phyloP scores from a whole-genome alignment of 495 filamentous ascomycete genomes.

The Aspergillus saccharolyticus region DNA sequence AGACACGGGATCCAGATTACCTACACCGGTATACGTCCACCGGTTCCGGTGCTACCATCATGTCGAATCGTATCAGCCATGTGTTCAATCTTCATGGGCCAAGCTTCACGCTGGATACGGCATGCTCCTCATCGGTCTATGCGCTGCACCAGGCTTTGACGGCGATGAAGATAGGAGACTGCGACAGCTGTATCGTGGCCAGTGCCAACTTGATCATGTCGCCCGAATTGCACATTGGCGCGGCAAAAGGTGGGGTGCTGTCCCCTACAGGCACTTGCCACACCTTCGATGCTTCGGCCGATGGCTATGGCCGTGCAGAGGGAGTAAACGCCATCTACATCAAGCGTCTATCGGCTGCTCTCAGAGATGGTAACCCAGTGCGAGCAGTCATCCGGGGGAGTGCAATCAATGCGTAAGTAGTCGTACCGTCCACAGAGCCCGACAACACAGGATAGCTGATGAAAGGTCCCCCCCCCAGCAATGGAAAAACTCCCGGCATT shows the following conservation, averaged over 20 bases:
- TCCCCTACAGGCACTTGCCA: slow-evolving; percentile 38
- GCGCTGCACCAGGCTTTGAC: slow-evolving; percentile 20
- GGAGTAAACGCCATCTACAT: slow-evolving; percentile 33
- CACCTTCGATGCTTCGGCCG: slow-evolving; percentile 54
- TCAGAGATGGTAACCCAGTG: slow-evolving; percentile 32
- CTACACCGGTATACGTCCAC: no score
- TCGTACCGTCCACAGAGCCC: no score
- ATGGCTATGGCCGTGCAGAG: slow-evolving; percentile 63
- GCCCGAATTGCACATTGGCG: no score
- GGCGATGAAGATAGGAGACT: no score
- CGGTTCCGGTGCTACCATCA: no score
- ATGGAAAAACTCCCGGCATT: slow-evolving; percentile 27
- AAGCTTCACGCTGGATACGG: slow-evolving; percentile 30
- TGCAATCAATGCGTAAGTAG: slow-evolving; percentile 20
- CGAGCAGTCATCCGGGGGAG: slow-evolving; percentile 33
- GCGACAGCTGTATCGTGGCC: no score
- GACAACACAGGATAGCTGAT: no score
- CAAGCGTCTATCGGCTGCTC: slow-evolving; percentile 26
- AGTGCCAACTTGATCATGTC: no score
- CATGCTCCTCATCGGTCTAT: slow-evolving; percentile 32
- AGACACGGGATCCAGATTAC: slow-evolving; percentile 2
- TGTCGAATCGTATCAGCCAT: slow-evolving; percentile 30
- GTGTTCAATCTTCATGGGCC: slow-evolving; percentile 29
- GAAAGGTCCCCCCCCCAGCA: slow-evolving; percentile 2
- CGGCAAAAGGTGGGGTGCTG: slow-evolving; percentile 24